Percentiles rank a stretch among this genome's conserved stretches.
phyloP scores from a whole-genome alignment of 2,329 filamentous ascomycete genomes.

The Phyllosticta paracitricarpa region DNA sequence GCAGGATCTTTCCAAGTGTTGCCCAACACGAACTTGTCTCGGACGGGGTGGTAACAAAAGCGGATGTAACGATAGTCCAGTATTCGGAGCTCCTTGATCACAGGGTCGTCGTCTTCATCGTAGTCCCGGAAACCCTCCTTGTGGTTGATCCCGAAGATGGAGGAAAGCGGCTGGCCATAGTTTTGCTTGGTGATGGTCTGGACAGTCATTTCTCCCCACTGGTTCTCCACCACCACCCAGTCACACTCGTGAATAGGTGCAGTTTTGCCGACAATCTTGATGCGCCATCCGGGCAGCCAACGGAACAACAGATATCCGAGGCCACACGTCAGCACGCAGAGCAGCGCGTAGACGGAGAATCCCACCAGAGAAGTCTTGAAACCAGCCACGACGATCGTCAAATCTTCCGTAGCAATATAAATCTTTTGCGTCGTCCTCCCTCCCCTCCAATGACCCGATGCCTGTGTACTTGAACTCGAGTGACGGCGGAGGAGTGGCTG shows the following conservation, averaged over 20 bases:
- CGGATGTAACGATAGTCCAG: slow-evolving; percentile 91
- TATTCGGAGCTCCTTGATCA: slow-evolving; percentile 63
- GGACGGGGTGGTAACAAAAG: slow-evolving; percentile 80
- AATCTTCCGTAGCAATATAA: slow-evolving; percentile 84
- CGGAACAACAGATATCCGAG: slow-evolving; percentile 74
- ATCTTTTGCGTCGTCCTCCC: slow-evolving; percentile 76
- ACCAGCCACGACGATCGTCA: slow-evolving; percentile 87
- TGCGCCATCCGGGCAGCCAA: slow-evolving; percentile 84
- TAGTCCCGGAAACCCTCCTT: slow-evolving; percentile 57
- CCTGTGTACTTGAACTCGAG: slow-evolving; percentile 59
- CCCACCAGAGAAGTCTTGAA: slow-evolving; percentile 71
- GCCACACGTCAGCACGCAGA: slow-evolving; percentile 66
- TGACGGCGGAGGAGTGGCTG: slow-evolving; percentile 59
- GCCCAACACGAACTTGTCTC: slow-evolving; percentile 78
- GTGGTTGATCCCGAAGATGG: slow-evolving; percentile 57
- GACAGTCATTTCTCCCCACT: slow-evolving; percentile 89
- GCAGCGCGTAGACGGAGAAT: slow-evolving; percentile 54
- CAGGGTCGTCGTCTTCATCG: slow-evolving; percentile 63
- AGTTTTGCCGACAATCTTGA: slow-evolving; percentile 61
- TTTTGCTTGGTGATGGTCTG: slow-evolving; percentile 52
- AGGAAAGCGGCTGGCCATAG: slow-evolving; percentile 55
- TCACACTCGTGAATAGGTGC: slow-evolving; percentile 63
- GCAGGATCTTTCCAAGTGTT: slow-evolving; percentile 89
- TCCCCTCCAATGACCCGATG: slow-evolving; percentile 47
- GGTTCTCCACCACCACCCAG: slow-evolving; percentile 95